Conservation (phyloP, 768 basidiomycete genomes). For the Filobasidium floriforme region DNA sequence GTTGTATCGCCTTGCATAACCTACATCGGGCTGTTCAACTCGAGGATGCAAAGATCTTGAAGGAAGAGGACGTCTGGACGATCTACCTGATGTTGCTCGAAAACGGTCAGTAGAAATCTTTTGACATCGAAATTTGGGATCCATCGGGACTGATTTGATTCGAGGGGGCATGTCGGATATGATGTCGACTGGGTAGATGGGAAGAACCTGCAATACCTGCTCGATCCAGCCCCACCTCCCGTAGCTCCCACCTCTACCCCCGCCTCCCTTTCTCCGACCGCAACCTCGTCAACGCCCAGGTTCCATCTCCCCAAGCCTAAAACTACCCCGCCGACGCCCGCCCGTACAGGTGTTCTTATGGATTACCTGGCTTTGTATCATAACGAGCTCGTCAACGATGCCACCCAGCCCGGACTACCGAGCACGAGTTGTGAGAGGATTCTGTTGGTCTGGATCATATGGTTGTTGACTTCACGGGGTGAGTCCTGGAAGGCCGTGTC, state of each 20-base stretch:
- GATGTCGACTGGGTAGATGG: slow-evolving; percentile 32
- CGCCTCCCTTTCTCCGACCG: neutral
- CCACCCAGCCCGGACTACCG: slow-evolving; percentile 44
- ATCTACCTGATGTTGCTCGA: slow-evolving; percentile 43
- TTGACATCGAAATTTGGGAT: no score
- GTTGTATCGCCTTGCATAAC: slow-evolving; percentile 28
- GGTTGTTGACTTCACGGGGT: slow-evolving; percentile 31
- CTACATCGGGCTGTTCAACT: slow-evolving; percentile 24
- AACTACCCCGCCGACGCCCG: neutral
- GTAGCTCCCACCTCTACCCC: slow-evolving; percentile 32
- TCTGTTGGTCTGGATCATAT: slow-evolving; percentile 44
- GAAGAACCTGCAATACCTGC: slow-evolving; percentile 37
- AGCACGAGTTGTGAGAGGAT: slow-evolving; percentile 37
- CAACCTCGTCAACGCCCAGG: neutral
- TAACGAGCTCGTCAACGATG: slow-evolving; percentile 37
- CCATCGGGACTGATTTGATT: no score
- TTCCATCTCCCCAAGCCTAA: slow-evolving; percentile 38
- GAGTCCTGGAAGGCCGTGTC: slow-evolving; percentile 1
- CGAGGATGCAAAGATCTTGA: slow-evolving; percentile 24
- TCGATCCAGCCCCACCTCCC: slow-evolving; percentile 27
- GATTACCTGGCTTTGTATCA: neutral
- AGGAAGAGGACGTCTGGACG: slow-evolving; percentile 38
- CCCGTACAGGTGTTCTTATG: slow-evolving; percentile 14
- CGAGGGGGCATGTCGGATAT: neutral
- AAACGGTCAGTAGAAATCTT: slow-evolving; percentile 35